These are phyloP conservation scores for Ophiosphaerella korrae DNA, from an alignment of 2,329 filamentous ascomycete species.

Conservation along the genomic window DNA sequence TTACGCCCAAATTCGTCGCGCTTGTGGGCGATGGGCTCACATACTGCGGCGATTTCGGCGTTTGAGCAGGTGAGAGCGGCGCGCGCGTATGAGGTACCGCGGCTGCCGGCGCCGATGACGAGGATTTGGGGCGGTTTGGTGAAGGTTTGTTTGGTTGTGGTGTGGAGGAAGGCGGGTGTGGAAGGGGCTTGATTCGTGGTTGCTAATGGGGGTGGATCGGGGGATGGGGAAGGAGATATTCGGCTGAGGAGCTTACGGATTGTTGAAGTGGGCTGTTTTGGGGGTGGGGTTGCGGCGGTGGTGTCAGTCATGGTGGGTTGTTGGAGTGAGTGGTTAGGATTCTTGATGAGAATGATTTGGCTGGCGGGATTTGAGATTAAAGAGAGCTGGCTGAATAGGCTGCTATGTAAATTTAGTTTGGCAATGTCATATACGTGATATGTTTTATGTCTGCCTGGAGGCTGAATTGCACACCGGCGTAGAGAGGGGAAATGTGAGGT, in stretches of 20 bases:
- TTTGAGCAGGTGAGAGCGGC: slow-evolving; percentile 29
- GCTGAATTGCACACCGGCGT: neutral
- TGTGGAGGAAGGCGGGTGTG: slow-evolving; percentile 16
- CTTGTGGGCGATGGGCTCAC: slow-evolving; percentile 81
- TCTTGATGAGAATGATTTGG: neutral
- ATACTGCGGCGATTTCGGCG: slow-evolving; percentile 75
- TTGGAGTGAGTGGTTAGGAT: neutral
- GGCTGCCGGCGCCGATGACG: slow-evolving; percentile 48
- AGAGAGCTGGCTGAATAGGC: neutral
- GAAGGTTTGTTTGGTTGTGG: slow-evolving; percentile 27
- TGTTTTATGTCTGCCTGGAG: slow-evolving; percentile 5
- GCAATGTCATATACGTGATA: neutral
- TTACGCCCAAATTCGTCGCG: slow-evolving; percentile 70
- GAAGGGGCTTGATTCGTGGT: neutral
- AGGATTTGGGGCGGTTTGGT: slow-evolving; percentile 36
- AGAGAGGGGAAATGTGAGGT: slow-evolving; percentile 11
- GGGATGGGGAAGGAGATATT: neutral
- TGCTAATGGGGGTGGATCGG: neutral
- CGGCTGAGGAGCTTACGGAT: neutral
- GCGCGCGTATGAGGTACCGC: slow-evolving; percentile 45
- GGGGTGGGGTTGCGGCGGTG: too few relatives aligned
- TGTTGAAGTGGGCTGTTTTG: neutral
- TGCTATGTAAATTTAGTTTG: neutral
- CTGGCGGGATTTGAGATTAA: too few relatives aligned
- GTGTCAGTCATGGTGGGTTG: neutral